Conservation (phyloP, 1,139 yeast genomes). For the Geotrichum reessii region DNA sequence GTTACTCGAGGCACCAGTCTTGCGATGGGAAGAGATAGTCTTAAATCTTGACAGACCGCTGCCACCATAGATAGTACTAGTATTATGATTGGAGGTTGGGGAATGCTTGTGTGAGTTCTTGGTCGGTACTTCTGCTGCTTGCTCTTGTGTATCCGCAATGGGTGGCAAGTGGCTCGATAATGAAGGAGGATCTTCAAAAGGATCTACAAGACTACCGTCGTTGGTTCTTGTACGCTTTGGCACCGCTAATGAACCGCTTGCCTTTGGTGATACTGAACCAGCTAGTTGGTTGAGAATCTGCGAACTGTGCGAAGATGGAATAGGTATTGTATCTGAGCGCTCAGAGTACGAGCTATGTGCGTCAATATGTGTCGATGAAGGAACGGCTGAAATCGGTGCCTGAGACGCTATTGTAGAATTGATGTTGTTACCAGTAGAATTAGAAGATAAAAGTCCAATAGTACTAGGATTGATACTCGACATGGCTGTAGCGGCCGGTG, state of each 20-base stretch:
- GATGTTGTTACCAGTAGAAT: not conserved
- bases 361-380: not conserved
- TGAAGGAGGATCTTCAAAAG: not conserved
- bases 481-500: not conserved
- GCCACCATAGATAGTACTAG: not conserved
- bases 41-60: conserved; percentile 1
- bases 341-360: not conserved
- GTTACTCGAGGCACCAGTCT: not conserved
- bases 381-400: not conserved
- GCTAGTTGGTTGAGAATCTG: not conserved
- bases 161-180: not conserved
- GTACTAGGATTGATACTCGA: conserved; percentile 6
- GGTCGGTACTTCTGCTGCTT: not conserved
- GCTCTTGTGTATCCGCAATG: not conserved
- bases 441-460: not conserved
- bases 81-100: not conserved
- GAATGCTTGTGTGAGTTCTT: not conserved
- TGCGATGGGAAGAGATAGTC: not conserved
- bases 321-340: not conserved
- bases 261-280: not conserved
- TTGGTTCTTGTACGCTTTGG: not conserved
- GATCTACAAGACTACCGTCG: not conserved
- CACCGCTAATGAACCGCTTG: not conserved
- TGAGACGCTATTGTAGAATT: not conserved
- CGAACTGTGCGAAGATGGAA: not conserved